Evolutionary conservation across 768 basidiomycete species (phyloP), one percentile per base, ranked within the genome.

Genomic region (Leccinum boreale): DNA sequence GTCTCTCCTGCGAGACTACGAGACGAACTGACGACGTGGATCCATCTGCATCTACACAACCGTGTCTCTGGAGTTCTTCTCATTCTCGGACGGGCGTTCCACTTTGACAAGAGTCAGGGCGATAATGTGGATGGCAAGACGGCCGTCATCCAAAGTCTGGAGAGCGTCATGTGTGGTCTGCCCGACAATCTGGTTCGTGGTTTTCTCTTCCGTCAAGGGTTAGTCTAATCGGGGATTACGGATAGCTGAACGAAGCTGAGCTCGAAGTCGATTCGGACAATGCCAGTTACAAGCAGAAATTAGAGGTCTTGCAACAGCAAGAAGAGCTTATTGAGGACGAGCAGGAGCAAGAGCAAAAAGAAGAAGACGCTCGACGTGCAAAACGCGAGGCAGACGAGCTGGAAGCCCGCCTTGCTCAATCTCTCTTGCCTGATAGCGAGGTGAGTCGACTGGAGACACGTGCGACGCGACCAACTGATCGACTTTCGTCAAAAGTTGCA

Each of bases 291-390:
- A 96, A 97, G 79, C 92, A 98, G 79, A 97, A 96, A 75, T 83
- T 99, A 55, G 97, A 98, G 61, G 96, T 99, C 24, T 77, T 99
- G 70, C 93, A 97, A 66, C 92, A 99, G 66, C 97, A 99, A 73
- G 92, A 99, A 70, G 97, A 99, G 72, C 92, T 99, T 60, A 99
- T 99, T 70, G 95, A 99, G 70, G 97, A 99, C 72, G 97, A 99
- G 75, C 86, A 94, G 62, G 97, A 98, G 71, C 97, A 99, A 73
- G 97, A 99, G 61, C 88, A 95, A 74, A 90, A 94, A 75, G 92
- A 93, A 71, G 90, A 94, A 71, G 86, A 90, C 69, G 90, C 92
- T n/a, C 87, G 93, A 44, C 88, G 90, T 56, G 89, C 87, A 47
- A 86, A 86, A 70, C 85, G 86, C 65, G 92, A 90, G 73, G 84